These are phyloP conservation scores for Macrocystidia cucumis DNA, from an alignment of 1,284 basidiomycete species.

Conservation along the genomic window DNA sequence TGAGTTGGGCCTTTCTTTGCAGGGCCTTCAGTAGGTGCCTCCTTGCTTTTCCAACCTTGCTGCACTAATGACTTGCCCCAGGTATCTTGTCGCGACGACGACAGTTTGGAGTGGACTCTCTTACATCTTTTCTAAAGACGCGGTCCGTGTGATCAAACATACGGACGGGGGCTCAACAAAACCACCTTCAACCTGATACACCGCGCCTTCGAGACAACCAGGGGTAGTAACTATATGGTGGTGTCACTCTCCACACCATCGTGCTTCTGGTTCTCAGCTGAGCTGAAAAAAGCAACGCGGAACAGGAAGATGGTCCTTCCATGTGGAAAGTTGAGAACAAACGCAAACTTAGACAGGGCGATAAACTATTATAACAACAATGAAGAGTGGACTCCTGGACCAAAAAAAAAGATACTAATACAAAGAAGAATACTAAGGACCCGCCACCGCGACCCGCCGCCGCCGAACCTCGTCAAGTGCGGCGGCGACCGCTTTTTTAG, in stretches of 20 bases:
- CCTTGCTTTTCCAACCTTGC: conserved; percentile 40
- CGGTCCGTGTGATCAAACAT: conserved; percentile 50
- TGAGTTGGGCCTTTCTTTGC: conserved; percentile 48
- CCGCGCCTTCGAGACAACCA: background rate
- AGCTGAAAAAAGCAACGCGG: conserved; percentile 1
- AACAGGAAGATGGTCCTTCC: background rate
- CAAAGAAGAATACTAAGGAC: conserved; percentile 6
- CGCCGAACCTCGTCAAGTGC: conserved; percentile 67
- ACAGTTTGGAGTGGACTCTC: conserved; percentile 91
- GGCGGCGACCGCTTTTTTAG: conserved; percentile 51
- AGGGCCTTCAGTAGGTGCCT: conserved; percentile 34
- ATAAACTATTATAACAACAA: too few species aligned
- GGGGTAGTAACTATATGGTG: too few species aligned
- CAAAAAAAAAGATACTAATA: background rate
- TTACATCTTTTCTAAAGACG: conserved; percentile 73
- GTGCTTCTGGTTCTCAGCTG: background rate
- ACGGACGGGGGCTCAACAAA: conserved; percentile 25
- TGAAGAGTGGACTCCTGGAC: too few species aligned
- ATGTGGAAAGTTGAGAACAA: too few species aligned
- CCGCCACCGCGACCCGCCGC: conserved; percentile 26
- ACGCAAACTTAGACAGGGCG: too few species aligned
- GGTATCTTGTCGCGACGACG: conserved; percentile 81
- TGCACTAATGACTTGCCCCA: conserved; percentile 21
- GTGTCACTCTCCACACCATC: too few species aligned
- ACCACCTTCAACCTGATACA: conserved; percentile 12